These are phyloP conservation scores for Hymenoscyphus fraxineus DNA, from an alignment of 2,329 filamentous ascomycete genomes.

Conservation along the genomic window DNA sequence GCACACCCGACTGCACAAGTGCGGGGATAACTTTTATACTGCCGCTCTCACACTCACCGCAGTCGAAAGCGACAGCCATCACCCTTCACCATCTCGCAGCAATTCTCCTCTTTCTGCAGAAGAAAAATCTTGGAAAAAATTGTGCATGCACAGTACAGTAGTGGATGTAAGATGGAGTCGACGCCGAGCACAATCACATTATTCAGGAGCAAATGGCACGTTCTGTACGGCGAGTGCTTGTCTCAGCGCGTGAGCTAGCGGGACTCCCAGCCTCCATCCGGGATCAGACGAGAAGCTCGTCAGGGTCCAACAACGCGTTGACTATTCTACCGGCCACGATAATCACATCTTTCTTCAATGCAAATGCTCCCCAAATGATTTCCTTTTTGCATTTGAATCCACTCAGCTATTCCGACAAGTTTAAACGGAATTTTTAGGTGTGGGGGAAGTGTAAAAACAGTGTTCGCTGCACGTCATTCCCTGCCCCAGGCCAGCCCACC, in stretches of 20 bases:
- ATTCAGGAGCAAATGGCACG: background rate
- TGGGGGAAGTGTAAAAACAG: background rate
- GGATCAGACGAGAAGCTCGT: slow-evolving; percentile 1
- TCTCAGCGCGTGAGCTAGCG: slow-evolving; percentile 4
- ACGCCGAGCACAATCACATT: background rate
- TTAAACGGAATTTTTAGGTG: background rate
- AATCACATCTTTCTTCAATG: background rate
- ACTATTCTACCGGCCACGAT: background rate
- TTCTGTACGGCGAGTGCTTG: background rate
- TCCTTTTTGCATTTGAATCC: background rate
- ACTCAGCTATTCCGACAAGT: background rate
- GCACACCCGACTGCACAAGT: slow-evolving; percentile 3
- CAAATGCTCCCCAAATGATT: background rate
- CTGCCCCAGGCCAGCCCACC: slow-evolving; percentile 2
- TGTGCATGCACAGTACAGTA: background rate
- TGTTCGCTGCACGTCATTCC: slow-evolving; percentile 9
- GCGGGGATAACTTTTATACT: slow-evolving; percentile 14
- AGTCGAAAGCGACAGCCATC: background rate
- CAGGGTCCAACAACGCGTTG: slow-evolving; percentile 1
- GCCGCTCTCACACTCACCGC: slow-evolving; percentile 6
- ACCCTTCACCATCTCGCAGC: background rate
- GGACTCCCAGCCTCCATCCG: background rate
- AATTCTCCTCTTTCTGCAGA: background rate
- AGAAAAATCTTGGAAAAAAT: slow-evolving; percentile 4
- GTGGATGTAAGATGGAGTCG: slow-evolving; percentile 3